Conservation (phyloP, 2,329 filamentous ascomycete genomes). For the Stromatinia cepivora region DNA sequence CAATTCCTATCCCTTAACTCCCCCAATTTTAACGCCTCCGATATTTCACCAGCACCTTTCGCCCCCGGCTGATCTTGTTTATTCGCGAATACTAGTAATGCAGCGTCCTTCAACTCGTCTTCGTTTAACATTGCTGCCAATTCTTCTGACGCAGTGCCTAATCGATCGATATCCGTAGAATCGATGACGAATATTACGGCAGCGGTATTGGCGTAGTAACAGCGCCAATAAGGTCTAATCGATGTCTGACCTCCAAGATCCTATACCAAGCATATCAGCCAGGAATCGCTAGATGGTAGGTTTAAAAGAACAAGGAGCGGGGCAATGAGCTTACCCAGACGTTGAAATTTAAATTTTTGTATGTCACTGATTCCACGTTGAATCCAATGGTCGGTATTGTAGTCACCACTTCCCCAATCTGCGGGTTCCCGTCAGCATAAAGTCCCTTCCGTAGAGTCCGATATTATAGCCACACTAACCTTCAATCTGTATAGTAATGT, state of each 20-base stretch:
- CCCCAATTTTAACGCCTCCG: conserved; percentile 84
- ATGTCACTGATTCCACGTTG: conserved; percentile 98
- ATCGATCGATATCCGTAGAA: conserved; percentile 92
- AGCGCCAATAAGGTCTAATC: conserved; percentile 97
- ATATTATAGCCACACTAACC: conserved; percentile 50
- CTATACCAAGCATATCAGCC: conserved; percentile 44
- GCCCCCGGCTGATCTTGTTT: conserved; percentile 98
- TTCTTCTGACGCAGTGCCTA: conserved; percentile 91
- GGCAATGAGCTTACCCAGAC: conserved; percentile 72
- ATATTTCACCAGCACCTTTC: conserved; percentile 95
- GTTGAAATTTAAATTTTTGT: conserved; percentile 98
- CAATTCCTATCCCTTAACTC: conserved; percentile 96
- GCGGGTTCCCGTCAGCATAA: conserved; percentile 24
- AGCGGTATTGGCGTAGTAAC: conserved; percentile 98
- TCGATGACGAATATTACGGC: conserved; percentile 99
- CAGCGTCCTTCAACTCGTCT: conserved; percentile 91
- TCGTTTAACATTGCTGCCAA: conserved; percentile 94
- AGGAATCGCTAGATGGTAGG: conserved; percentile 7
- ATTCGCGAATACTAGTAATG: conserved; percentile 93
- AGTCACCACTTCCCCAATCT: conserved; percentile 98
- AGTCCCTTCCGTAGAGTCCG: background rate
- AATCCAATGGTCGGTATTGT: conserved; percentile 99
- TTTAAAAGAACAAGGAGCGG: background rate
- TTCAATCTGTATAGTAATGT: conserved; percentile 95
- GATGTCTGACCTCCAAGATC: conserved; percentile 98